Evolutionary conservation across 768 basidiomycete genomes (phyloP).

Genomic region (Pholiota molesta): DNA sequence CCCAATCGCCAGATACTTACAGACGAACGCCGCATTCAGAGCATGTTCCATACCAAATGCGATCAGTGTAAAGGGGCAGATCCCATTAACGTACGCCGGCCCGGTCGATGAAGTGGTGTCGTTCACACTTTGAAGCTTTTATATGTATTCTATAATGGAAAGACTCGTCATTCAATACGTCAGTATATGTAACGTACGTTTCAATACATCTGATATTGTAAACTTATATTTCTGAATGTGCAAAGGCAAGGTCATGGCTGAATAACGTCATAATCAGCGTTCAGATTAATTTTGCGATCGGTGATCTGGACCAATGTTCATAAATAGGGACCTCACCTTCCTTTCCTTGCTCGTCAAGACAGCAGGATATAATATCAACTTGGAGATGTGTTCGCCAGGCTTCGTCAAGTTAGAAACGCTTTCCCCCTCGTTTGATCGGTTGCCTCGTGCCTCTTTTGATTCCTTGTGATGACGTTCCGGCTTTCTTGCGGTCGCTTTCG

Average conservation of each 20-base stretch:
- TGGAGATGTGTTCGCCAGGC: background rate
- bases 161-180: background rate
- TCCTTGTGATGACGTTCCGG: conserved; percentile 38
- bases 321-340: background rate
- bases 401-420: conserved; percentile 56
- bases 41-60: conserved; percentile 68
- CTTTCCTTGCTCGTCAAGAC: background rate
- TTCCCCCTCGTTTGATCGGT: conserved; percentile 76
- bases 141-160: conserved; percentile 4
- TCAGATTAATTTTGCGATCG: background rate
- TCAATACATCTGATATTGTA: conserved; percentile 1
- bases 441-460: conserved; percentile 59
- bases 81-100: conserved; percentile 8
- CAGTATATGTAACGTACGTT: conserved; percentile 1
- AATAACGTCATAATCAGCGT: background rate
- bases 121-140: background rate
- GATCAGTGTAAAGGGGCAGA: conserved; percentile 48
- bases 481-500: conserved; percentile 52
- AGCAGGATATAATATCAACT: background rate
- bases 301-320: background rate
- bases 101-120: background rate
- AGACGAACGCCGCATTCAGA: conserved; percentile 60
- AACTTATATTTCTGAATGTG: background rate
- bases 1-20: conserved; percentile 32
- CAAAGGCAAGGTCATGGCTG: background rate